A percentile compares a stretch with the other conserved stretches of the same genome.
Conservation (phyloP, 495 filamentous ascomycete species). For the Penicillium ucsense region DNA sequence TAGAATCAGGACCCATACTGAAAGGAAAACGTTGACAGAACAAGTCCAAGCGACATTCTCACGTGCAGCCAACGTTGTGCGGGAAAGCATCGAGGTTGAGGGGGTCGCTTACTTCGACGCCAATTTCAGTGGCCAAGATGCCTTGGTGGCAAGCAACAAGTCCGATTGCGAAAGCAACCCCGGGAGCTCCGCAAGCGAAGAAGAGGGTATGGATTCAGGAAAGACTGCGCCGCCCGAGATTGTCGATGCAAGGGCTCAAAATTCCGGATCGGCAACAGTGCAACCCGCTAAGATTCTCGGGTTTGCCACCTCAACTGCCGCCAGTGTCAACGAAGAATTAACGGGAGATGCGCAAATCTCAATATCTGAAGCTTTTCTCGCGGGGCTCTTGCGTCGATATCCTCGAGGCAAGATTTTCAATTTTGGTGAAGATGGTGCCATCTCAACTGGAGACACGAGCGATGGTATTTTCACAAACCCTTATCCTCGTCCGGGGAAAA, state of each 20-base stretch:
- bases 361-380: constrained; percentile 10
- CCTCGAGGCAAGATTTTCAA: constrained; percentile 51
- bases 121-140: constrained; percentile 5
- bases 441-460: constrained; percentile 14
- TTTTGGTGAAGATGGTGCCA: constrained; percentile 32
- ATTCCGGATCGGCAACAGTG: not conserved
- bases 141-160: constrained; percentile 3
- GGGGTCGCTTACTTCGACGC: constrained; percentile 45
- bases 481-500: constrained; percentile 25
- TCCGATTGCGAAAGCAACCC: constrained; percentile 3
- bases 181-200: constrained; percentile 1
- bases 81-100: constrained; percentile 43
- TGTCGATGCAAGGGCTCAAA: not conserved
- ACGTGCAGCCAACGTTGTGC: constrained; percentile 38
- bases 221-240: not conserved
- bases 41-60: constrained; percentile 11
- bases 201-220: constrained; percentile 8
- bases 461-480: not conserved
- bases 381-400: constrained; percentile 37
- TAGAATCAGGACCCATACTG: constrained; percentile 1
- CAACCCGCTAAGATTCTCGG: constrained; percentile 6
- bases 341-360: constrained; percentile 24
- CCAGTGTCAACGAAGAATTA: constrained; percentile 13
- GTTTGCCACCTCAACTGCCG: constrained; percentile 11
- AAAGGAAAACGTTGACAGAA: constrained; percentile 1